These are phyloP conservation scores for Potentilla sterilis DNA, from an alignment of 306 rosid genomes.

Conservation along the genomic window DNA sequence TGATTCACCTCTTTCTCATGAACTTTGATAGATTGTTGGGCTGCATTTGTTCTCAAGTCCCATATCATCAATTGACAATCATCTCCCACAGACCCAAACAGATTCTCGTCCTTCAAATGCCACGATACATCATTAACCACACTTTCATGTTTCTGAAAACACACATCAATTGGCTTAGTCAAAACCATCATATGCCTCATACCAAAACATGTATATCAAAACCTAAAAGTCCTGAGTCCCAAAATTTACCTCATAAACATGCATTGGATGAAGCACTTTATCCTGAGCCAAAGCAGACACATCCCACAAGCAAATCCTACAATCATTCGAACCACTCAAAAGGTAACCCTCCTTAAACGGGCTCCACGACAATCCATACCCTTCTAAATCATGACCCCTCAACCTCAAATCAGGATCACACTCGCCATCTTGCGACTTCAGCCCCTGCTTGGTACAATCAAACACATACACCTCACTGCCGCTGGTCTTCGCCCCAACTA, in stretches of 20 bases:
- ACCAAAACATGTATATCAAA: not conserved
- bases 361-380: conserved; percentile 93
- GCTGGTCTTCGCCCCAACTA: conserved; percentile 79
- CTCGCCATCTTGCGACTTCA: conserved; percentile 32
- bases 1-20: conserved; percentile 77
- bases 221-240: not conserved
- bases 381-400: conserved; percentile 92
- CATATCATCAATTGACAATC: conserved; percentile 75
- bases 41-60: conserved; percentile 74
- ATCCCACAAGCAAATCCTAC: conserved; percentile 84
- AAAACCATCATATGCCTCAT: not conserved
- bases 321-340: conserved; percentile 80
- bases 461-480: conserved; percentile 77
- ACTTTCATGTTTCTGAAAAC: conserved; percentile 57
- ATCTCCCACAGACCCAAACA: conserved; percentile 92
- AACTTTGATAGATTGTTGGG: conserved; percentile 63
- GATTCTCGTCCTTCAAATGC: conserved; percentile 62
- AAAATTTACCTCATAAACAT: conserved; percentile 61
- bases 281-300: conserved; percentile 50
- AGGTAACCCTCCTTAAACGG: conserved; percentile 63
- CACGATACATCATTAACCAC: conserved; percentile 83
- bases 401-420: conserved; percentile 77
- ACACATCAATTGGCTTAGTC: conserved; percentile 7
- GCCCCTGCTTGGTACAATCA: conserved; percentile 44
- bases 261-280: conserved; percentile 64